Evolutionary conservation across 2,329 filamentous ascomycete genomes (phyloP).

Genomic region (Eutypa lata): DNA sequence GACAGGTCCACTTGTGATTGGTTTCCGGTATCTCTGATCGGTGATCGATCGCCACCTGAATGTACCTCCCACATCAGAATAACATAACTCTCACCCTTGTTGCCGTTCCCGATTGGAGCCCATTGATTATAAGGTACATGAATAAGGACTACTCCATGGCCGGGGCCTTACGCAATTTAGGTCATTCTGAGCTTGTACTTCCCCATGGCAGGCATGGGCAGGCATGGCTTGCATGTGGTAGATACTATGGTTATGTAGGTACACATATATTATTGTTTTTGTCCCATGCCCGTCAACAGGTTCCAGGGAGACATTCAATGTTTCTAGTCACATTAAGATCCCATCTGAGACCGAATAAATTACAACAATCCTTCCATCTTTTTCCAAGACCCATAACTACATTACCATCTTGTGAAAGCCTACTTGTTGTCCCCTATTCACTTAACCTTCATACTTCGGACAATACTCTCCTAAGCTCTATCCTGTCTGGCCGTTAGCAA

Average conservation of each 20-base stretch:
- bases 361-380: background rate
- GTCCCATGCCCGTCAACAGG: background rate
- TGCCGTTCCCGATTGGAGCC: slow-evolving; percentile 8
- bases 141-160: slow-evolving; percentile 5
- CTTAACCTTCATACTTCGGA: too few relatives aligned
- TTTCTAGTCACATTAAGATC: background rate
- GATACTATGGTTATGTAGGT: too few relatives aligned
- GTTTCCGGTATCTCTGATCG: slow-evolving; percentile 2
- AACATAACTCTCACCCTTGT: slow-evolving; percentile 16
- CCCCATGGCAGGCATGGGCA: slow-evolving; percentile 2
- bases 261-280: background rate
- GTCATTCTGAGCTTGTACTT: slow-evolving; percentile 1
- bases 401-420: too few relatives aligned
- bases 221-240: background rate
- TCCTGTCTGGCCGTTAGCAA: too few relatives aligned
- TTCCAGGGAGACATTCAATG: background rate
- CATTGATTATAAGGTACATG: slow-evolving; percentile 10
- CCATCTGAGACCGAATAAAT: background rate
- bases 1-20: slow-evolving; percentile 10
- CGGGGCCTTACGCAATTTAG: slow-evolving; percentile 8
- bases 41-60: slow-evolving; percentile 25
- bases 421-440: too few relatives aligned
- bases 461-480: too few relatives aligned
- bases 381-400: background rate
- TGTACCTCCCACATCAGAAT: slow-evolving; percentile 22